Percentiles rank a stretch among this genome's conserved stretches.
Conservation (phyloP, 441 rosid genomes). For the Arabidopsis hybrid region DNA sequence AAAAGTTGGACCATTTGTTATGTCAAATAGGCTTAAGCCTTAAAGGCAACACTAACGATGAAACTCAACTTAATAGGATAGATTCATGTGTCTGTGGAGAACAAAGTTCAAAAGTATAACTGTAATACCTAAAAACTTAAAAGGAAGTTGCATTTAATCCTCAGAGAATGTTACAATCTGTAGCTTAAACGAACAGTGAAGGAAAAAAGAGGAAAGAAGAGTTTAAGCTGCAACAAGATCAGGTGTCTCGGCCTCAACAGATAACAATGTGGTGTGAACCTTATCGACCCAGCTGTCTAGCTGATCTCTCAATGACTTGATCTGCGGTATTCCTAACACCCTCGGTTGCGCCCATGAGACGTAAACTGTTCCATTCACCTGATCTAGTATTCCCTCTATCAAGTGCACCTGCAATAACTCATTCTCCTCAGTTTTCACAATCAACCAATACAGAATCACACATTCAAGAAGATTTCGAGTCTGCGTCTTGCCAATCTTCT, state of each 20-base stretch:
- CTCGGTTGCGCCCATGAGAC: conserved; percentile 99
- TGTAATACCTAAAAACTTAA: too few relatives aligned
- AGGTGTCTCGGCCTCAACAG: conserved; percentile 95
- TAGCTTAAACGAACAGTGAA: conserved; percentile 22
- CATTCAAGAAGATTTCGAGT: too few relatives aligned
- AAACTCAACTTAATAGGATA: background rate
- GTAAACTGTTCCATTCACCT: conserved; percentile 89
- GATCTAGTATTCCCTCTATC: conserved; percentile 86
- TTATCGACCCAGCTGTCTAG: conserved; percentile 81
- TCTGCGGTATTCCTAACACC: conserved; percentile 88
- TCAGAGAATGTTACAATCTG: conserved; percentile 40
- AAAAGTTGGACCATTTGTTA: too few relatives aligned
- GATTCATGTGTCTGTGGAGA: conserved; percentile 1
- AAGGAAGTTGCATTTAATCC: conserved; percentile 29
- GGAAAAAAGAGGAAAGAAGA: conserved; percentile 5
- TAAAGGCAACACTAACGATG: background rate
- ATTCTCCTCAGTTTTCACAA: background rate
- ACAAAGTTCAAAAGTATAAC: background rate
- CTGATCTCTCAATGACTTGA: conserved; percentile 81
- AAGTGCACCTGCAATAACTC: conserved; percentile 74
- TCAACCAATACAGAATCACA: conserved; percentile 5
- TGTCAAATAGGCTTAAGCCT: too few relatives aligned
- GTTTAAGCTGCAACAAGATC: conserved; percentile 77
- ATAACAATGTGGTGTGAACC: conserved; percentile 76
- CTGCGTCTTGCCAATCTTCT: too few relatives aligned